Base-by-base conservation (phyloP, 106 monocot species). In the Dioscorea alata region DNA sequence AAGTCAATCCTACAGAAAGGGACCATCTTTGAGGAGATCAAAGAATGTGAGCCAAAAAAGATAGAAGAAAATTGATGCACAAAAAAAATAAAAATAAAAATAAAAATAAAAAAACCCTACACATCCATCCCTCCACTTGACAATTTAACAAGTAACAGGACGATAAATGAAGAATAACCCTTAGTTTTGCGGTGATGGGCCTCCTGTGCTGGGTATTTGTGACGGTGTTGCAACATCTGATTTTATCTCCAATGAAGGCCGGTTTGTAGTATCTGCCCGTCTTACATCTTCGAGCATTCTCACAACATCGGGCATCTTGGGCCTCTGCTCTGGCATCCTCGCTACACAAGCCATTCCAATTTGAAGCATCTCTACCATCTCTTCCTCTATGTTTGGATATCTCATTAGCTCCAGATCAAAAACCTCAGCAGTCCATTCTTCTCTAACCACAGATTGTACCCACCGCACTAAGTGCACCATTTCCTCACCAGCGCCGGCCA, bases 331-430 rank as follows among this genome's bases (percentile, higher is more conserved):
- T 17, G 83, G 83, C 61, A 71, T 71, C 23, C 66, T 74, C 25
- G 50, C 61, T 6, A 83, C 83, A 18, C 83, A 83, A 2, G 65
- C 59, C 78, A 83, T 74, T n/a, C 78, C 83, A 15, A 83, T 75
- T 66, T 79, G 83, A 24, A 83, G 78, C 83, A 83, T 78, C 74
- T 83, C 78, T 61, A 83, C 83, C 83, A 83, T 78, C 66, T 83
- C 83, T 70, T 83, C 83, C 61, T 83, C 83, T 28, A 83, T 83
- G 65, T 78, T 78, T 12, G 78, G 73, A 50, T 72, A 78, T 20
- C 83, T 74, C 78, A 83, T 74, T 21, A 83, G 67, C 57, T 78
- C 83, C 10, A 70, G 17, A 42, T 83, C 83, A 33, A 83, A 83
- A 31, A 83, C 83, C 54, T 83, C 83, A 0, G 83, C 83, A 2